Base-by-base conservation (phyloP, 2,329 filamentous ascomycete species). In the Nemania diffusa region DNA sequence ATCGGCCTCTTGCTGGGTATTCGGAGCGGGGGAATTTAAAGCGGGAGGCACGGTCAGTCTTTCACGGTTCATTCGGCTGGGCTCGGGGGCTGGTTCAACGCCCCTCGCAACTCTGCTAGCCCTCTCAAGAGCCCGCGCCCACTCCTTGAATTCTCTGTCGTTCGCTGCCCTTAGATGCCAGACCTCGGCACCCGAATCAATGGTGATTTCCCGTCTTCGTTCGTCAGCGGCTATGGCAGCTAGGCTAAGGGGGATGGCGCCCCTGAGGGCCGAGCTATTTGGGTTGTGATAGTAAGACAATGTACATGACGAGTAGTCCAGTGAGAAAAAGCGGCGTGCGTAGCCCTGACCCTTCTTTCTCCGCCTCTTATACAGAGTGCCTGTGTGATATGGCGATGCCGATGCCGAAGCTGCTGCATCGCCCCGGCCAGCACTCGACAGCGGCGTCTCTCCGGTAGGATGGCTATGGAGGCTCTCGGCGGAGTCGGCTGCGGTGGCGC, bases 211-310 rank as follows among this genome's bases (percentile, higher is more conserved):
- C 70, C 94, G 88, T 42, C 92, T 89, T 75, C 92, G 89, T 78
- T 96, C 93, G 76, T 97, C 94, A 7, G 93, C 93, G 3, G 94
- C 92, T 66, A 99, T 92, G 4, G 93, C 96, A 17, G 96, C 96
- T 58, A 99, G 82, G 27, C 93, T 96, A 8, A 99, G 85, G 0
- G 96, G 96, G 58, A 99, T 96, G 7, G 96, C 94, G 20, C 96
- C 96, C 67, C 96, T 89, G 50, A 99, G 84, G 0, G 95, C 94
- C 5, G 95, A 97, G 5, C 95, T 97, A 76, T 97, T 95, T 52
- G 93, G 91, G 78, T 95, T 96, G 77, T 97, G 92, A 78, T 97
- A 99, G 82, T 99, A 99, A 0, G 96, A 98, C 34, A 99, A 83
- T 0, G 96, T 98, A 69, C 92, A 97, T 0, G 95, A 94, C 3